Evolutionary conservation across 441 rosid species (phyloP).

Genomic region (Croton laevigatus): DNA sequence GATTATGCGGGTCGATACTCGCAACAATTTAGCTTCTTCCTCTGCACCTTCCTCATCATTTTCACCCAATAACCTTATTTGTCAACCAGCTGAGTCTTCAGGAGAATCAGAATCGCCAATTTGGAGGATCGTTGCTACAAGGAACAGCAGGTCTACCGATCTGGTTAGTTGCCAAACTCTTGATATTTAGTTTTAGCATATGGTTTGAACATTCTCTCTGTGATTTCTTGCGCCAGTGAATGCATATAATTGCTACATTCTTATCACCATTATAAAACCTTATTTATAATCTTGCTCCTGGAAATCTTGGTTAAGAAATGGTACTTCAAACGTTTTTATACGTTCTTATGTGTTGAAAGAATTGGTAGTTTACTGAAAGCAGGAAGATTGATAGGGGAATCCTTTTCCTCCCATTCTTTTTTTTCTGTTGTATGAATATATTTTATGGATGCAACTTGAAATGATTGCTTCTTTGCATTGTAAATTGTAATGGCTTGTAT

Average conservation of each 20-base stretch:
- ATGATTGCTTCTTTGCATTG: background rate
- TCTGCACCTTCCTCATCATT: conserved; percentile 31
- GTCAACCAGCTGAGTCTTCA: conserved; percentile 29
- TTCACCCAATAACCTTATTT: conserved; percentile 16
- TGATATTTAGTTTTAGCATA: conserved; percentile 37
- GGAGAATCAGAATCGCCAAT: conserved; percentile 44
- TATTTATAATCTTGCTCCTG: background rate
- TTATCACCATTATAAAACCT: background rate
- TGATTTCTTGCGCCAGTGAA: conserved; percentile 1
- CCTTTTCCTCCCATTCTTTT: background rate
- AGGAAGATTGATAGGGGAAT: background rate
- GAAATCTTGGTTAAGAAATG: background rate
- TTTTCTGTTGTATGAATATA: background rate
- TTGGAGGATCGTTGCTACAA: conserved; percentile 64
- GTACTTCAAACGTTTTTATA: background rate
- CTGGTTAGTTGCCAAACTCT: conserved; percentile 84
- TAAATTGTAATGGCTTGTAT: background rate
- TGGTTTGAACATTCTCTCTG: background rate
- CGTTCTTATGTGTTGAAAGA: background rate
- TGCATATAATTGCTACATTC: background rate
- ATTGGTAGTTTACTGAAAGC: background rate
- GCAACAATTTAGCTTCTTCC: conserved; percentile 33
- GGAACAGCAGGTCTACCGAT: conserved; percentile 60
- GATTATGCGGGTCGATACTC: conserved; percentile 59
- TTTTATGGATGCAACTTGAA: background rate